Base-by-base conservation (phyloP, 345 rosid genomes). In the Sisymbrium irio region DNA sequence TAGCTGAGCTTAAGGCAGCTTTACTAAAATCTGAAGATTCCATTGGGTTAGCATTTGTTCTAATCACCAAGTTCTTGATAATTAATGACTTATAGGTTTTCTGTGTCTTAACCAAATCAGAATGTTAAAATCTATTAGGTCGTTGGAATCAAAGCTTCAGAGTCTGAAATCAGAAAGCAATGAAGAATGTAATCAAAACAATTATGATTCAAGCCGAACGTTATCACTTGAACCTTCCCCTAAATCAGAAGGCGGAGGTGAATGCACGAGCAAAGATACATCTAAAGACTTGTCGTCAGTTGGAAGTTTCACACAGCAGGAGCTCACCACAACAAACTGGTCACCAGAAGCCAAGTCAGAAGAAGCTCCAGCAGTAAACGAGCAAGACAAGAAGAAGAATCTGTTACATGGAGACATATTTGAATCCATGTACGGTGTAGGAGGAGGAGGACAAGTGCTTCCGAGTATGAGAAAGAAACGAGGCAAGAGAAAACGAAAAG, bases 401-500 rank as follows among this genome's bases (percentile, higher is more conserved):
- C 40, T 73, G 9, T 45, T 47, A 20, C 78, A 71, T 47, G 32
- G 76, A 36, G 85, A 82, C 68, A 77, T 82, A 4, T 74, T 65
- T 1, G 84, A 66, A 4, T 76, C 79, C 33, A 69, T 85, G 37
- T 77, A 65, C 8, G 65, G 79, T 12, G 15, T 65, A 42, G 67
- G 77, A 64, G 71, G 25, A 60, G 75, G 77, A 36, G 88, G 83
- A 53, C 86, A 82, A 65, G 69, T 78, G 49, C 82, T 55, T 46
- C 67, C 55, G 15, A 54, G 76, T 70, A 44, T 89, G 71, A 87
- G 79, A 63, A 84, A 85, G 79, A 84, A 84, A 82, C 87, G 98
- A 71, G 97, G 98, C 30, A 87, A 88, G 81, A 82, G 98, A 73
- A 93, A 89, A 80, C 83, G 97, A 69, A 91, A 93, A 78, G 80